Conservation (phyloP, 1,284 basidiomycete species). For the Trichosporon faecale region DNA sequence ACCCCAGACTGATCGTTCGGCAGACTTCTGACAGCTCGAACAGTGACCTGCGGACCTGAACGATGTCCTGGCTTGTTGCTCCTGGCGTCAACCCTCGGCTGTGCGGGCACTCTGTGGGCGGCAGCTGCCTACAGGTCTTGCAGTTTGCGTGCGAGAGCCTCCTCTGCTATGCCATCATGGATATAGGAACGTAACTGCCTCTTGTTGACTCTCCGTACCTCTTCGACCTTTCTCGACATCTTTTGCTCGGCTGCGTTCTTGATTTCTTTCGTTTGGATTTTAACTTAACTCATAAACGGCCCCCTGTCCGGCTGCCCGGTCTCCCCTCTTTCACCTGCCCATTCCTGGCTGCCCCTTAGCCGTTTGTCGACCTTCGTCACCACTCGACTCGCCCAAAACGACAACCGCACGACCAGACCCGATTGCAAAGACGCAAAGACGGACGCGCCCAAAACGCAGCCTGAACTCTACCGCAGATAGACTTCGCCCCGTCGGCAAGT, state of each 20-base stretch:
- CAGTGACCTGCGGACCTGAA: slow-evolving; percentile 3
- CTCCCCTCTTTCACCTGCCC: neutral
- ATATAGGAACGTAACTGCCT: slow-evolving; percentile 2
- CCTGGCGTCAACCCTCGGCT: slow-evolving; percentile 3
- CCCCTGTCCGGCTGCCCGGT: neutral
- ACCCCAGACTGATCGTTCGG: slow-evolving; percentile 5
- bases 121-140: neutral
- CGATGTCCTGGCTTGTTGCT: neutral
- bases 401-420: neutral
- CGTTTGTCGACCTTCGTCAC: neutral
- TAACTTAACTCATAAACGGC: neutral
- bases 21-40: neutral
- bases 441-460: neutral
- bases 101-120: neutral
- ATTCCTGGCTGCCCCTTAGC: neutral
- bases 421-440: neutral
- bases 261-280: slow-evolving; percentile 4
- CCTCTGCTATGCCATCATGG: neutral
- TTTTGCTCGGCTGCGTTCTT: neutral
- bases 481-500: neutral
- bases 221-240: neutral
- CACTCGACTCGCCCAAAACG: neutral
- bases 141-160: neutral
- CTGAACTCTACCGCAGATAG: neutral
- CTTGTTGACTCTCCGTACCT: neutral